Percentiles rank a stretch among this genome's conserved stretches.
Conservation (phyloP, 2,329 filamentous ascomycete species). For the Fusarium anguioides region DNA sequence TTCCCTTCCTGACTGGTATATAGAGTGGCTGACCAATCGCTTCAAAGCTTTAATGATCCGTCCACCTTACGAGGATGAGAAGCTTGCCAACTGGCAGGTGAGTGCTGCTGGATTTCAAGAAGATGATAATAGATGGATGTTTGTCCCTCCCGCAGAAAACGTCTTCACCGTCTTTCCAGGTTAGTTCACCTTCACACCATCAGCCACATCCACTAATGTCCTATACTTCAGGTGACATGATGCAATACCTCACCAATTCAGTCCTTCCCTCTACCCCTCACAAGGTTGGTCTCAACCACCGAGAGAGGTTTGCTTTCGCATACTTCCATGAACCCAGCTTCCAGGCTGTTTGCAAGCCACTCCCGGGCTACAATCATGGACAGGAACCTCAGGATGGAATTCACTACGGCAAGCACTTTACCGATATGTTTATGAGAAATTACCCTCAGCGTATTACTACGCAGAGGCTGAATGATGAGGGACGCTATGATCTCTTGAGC, state of each 20-base stretch:
- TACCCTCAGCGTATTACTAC: conserved; percentile 61
- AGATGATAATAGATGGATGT: conserved; percentile 59
- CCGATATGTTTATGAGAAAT: conserved; percentile 62
- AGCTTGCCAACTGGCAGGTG: conserved; percentile 58
- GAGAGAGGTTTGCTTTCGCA: conserved; percentile 60
- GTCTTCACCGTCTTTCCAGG: conserved; percentile 63
- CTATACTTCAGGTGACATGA: conserved; percentile 64
- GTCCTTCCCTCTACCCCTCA: conserved; percentile 60
- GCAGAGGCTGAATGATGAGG: conserved; percentile 35
- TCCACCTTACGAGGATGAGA: conserved; percentile 54
- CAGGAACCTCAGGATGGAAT: conserved; percentile 52
- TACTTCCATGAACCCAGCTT: conserved; percentile 65
- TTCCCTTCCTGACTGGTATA: fast-evolving
- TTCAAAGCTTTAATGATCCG: conserved; percentile 57
- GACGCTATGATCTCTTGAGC: background rate
- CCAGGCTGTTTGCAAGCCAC: conserved; percentile 56
- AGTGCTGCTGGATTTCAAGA: conserved; percentile 58
- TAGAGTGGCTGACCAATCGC: background rate
- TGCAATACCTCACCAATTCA: conserved; percentile 62
- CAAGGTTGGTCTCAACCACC: conserved; percentile 62
- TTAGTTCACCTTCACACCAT: conserved; percentile 30
- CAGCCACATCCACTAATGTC: no score
- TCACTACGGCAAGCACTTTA: conserved; percentile 64
- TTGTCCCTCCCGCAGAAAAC: conserved; percentile 57
- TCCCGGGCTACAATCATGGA: conserved; percentile 52